A percentile compares a stretch with the other conserved stretches of the same genome.
Conservation (phyloP, 2,329 filamentous ascomycete species). For the Pseudocercospora vitis region DNA sequence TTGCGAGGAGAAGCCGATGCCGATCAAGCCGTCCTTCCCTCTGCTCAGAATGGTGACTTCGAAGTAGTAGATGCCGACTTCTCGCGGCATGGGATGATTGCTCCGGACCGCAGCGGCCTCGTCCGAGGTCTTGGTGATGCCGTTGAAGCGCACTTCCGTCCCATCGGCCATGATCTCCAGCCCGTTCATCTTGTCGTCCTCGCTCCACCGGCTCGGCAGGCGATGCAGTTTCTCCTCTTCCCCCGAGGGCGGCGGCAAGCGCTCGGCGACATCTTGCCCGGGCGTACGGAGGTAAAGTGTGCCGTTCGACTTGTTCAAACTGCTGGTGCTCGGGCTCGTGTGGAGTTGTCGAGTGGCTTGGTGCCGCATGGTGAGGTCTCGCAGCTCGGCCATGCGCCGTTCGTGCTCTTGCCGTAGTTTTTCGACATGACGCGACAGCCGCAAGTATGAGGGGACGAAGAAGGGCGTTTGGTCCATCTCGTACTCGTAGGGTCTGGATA, state of each 20-base stretch:
- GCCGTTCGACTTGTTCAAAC: slow-evolving; percentile 61
- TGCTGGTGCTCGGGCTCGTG: slow-evolving; percentile 59
- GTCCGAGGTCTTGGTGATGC: slow-evolving; percentile 59
- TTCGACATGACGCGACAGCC: slow-evolving; percentile 73
- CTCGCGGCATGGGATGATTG: slow-evolving; percentile 80
- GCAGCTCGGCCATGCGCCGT: slow-evolving; percentile 49
- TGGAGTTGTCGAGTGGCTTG: slow-evolving; percentile 40
- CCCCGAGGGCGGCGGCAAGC: slow-evolving; percentile 53
- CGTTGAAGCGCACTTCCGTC: slow-evolving; percentile 65
- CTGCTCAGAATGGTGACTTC: slow-evolving; percentile 69
- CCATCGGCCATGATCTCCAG: slow-evolving; percentile 76
- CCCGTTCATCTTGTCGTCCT: slow-evolving; percentile 68
- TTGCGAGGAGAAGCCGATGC: slow-evolving; percentile 60
- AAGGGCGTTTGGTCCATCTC: too few species aligned
- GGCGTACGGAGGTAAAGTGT: slow-evolving; percentile 67
- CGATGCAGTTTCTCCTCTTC: slow-evolving; percentile 66
- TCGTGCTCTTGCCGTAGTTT: slow-evolving; percentile 61
- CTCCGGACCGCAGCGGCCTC: slow-evolving; percentile 82
- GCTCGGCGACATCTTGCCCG: slow-evolving; percentile 81
- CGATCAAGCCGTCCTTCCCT: slow-evolving; percentile 61
- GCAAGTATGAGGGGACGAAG: slow-evolving; percentile 83
- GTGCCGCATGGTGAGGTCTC: slow-evolving; percentile 27
- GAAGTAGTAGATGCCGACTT: slow-evolving; percentile 94
- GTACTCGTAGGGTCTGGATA: slow-evolving; percentile 11
- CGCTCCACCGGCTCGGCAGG: slow-evolving; percentile 80